Evolutionary conservation across 148 eudicot genomes (phyloP).

Genomic region (Silene conica): DNA sequence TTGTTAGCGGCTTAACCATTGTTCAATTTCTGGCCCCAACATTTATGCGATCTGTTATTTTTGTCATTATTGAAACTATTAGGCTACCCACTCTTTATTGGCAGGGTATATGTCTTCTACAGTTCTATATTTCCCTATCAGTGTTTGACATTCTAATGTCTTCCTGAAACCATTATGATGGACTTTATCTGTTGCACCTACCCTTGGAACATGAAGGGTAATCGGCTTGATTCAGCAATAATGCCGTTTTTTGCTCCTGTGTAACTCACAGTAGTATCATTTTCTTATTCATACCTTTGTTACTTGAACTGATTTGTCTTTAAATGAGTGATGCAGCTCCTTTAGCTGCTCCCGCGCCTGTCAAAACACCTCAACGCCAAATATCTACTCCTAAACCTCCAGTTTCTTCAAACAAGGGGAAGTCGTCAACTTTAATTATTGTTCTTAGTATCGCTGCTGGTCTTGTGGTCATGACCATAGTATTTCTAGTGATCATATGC

Average conservation of each 20-base stretch:
- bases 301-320: neutral
- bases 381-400: slow-evolving; percentile 42
- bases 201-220: neutral
- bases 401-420: slow-evolving; percentile 38
- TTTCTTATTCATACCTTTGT: neutral
- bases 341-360: slow-evolving; percentile 41
- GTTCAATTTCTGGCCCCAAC: neutral
- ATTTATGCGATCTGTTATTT: neutral
- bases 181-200: neutral
- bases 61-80: slow-evolving; percentile 1
- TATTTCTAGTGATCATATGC: slow-evolving; percentile 46
- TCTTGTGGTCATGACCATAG: slow-evolving; percentile 38
- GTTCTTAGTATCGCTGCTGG: slow-evolving; percentile 50
- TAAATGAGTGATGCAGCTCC: slow-evolving; percentile 57
- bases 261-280: neutral
- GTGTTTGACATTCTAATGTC: neutral
- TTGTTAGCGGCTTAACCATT: slow-evolving; percentile 4
- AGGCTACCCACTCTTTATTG: neutral
- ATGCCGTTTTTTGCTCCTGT: neutral
- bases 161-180: neutral
- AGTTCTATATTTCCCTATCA: neutral
- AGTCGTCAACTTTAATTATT: slow-evolving; percentile 40
- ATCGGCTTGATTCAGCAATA: slow-evolving; percentile 8
- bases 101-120: neutral
- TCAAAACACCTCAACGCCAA: slow-evolving; percentile 34